Percentiles rank a stretch among this genome's conserved stretches.
Evolutionary conservation across 78 protist genomes (phyloP).

Genomic region (Dictyostelium brefeldianum): DNA sequence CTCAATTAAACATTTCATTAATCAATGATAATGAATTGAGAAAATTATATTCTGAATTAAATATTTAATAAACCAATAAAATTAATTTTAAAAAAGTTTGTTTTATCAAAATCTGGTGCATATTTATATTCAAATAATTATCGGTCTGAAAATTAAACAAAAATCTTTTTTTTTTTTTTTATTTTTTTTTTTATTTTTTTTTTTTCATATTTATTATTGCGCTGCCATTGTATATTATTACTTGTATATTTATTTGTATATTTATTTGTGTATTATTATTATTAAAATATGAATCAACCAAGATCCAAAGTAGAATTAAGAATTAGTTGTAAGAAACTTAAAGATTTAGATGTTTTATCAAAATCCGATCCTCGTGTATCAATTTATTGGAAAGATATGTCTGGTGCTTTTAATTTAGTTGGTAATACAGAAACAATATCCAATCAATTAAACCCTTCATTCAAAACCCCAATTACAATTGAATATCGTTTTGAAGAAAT

Average conservation of each 20-base stretch:
- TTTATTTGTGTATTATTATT: background rate
- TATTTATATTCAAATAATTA: too few species aligned
- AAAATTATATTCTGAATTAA: too few species aligned
- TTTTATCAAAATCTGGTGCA: too few species aligned
- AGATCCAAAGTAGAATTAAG: constrained; percentile 64
- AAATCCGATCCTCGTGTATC: constrained; percentile 11
- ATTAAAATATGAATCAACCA: constrained; percentile 30
- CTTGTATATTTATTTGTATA: too few species aligned
- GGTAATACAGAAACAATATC: constrained; percentile 72
- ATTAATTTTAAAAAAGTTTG: too few species aligned
- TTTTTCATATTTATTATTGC: background rate
- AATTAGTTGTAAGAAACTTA: constrained; percentile 26
- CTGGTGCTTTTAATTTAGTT: background rate
- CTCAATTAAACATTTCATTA: background rate
- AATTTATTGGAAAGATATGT: background rate
- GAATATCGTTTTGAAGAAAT: constrained; percentile 82
- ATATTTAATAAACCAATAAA: too few species aligned
- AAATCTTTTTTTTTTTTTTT: too few species aligned
- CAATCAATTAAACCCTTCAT: constrained; percentile 60
- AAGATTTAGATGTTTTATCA: constrained; percentile 4
- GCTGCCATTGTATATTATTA: too few species aligned
- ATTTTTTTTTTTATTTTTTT: background rate
- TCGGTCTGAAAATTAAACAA: too few species aligned
- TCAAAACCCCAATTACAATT: constrained; percentile 28
- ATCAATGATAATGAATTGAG: background rate